Evolutionary conservation across 164 flowering plant genomes (phyloP).

Genomic region (Platanus orientalis): DNA sequence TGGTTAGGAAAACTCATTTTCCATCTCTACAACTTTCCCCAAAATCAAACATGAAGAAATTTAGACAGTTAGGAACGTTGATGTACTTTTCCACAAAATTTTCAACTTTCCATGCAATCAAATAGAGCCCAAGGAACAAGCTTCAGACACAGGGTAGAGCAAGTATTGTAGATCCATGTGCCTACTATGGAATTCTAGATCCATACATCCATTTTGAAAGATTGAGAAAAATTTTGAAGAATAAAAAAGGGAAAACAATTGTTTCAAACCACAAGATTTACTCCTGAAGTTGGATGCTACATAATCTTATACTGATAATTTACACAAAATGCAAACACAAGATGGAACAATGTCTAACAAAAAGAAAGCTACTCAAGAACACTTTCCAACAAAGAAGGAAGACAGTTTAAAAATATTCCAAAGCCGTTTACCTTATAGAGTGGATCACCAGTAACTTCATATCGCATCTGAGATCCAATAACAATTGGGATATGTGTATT

Average conservation of each 20-base stretch:
- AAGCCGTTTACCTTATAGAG: constrained; percentile 48
- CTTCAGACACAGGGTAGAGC: no score
- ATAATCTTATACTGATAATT: background rate
- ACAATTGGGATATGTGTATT: constrained; percentile 81
- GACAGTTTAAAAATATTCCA: background rate
- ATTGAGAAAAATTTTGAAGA: no score
- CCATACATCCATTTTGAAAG: no score
- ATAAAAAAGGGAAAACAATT: background rate
- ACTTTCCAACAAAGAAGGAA: background rate
- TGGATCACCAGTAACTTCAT: constrained; percentile 74
- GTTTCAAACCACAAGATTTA: background rate
- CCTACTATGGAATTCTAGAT: no score
- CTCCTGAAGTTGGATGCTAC: background rate
- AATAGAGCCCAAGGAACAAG: no score
- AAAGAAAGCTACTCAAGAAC: background rate
- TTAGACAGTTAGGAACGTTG: no score
- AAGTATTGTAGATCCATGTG: no score
- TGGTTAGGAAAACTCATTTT: no score
- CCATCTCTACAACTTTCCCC: no score
- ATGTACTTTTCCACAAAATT: no score
- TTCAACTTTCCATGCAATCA: no score
- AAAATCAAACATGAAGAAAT: no score
- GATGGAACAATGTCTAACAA: background rate
- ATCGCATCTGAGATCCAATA: constrained; percentile 72
- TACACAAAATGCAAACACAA: background rate